phyloP scores from a whole-genome alignment of 768 basidiomycete species.

The button mushroom (Agaricus bisporus) region DNA sequence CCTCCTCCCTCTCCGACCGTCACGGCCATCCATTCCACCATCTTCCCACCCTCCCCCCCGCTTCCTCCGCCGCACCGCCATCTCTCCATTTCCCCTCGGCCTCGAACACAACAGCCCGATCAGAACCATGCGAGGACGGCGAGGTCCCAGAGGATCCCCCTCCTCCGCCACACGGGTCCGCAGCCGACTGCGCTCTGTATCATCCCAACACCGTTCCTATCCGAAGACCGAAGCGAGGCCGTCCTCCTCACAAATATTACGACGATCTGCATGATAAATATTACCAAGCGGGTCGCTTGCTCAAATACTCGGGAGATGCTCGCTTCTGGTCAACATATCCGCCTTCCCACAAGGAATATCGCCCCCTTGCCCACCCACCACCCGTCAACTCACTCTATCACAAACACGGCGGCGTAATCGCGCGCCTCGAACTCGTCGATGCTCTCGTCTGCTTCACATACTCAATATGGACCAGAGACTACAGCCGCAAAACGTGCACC shows the following conservation, averaged over 20 bases:
- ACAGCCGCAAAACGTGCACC: constrained; percentile 47
- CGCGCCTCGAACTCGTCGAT: constrained; percentile 74
- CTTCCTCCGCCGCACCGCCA: constrained; percentile 19
- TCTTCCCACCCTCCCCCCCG: constrained; percentile 17
- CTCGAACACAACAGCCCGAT: constrained; percentile 22
- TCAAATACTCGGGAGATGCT: constrained; percentile 81
- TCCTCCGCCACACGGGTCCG: constrained; percentile 16
- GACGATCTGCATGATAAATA: constrained; percentile 66
- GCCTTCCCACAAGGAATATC: constrained; percentile 56
- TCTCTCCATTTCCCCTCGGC: constrained; percentile 15
- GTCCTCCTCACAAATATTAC: constrained; percentile 38
- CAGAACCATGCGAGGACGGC: constrained; percentile 48
- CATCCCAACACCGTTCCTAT: constrained; percentile 44
- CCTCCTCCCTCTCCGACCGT: constrained; percentile 24
- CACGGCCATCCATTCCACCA: constrained; percentile 21
- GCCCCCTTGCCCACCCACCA: constrained; percentile 58
- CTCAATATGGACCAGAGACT: constrained; percentile 75
- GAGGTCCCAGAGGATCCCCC: constrained; percentile 39
- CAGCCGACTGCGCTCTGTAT: constrained; percentile 5
- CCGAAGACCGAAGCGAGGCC: constrained; percentile 61
- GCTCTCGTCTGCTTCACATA: constrained; percentile 82
- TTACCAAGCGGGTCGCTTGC: constrained; percentile 59
- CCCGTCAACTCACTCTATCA: constrained; percentile 64
- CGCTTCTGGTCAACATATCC: constrained; percentile 73
- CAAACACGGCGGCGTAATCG: constrained; percentile 68